Evolutionary conservation across 495 filamentous ascomycete species (phyloP).

Genomic region (Evansstolkia leycettana): DNA sequence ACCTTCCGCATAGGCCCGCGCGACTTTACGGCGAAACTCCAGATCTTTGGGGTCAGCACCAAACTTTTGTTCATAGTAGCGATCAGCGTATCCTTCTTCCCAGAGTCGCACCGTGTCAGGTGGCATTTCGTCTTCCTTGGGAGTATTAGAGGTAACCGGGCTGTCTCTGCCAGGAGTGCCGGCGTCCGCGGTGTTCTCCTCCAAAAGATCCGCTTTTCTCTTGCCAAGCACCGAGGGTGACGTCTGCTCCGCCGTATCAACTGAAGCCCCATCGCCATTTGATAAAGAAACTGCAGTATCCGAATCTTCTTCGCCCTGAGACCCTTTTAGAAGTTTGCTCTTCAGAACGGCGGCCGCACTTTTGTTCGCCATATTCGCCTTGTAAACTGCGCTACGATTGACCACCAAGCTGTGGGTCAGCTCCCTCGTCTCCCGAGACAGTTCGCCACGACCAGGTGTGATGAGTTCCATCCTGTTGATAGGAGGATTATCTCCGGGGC

Average conservation of each 20-base stretch:
- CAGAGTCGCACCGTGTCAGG: slow-evolving; percentile 80
- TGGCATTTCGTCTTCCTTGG: slow-evolving; percentile 44
- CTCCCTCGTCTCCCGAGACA: slow-evolving; percentile 46
- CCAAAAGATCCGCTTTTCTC: slow-evolving; percentile 48
- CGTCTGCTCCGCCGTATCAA: slow-evolving; percentile 14
- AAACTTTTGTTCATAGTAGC: slow-evolving; percentile 98
- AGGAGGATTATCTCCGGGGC: slow-evolving; percentile 15
- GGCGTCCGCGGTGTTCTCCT: slow-evolving; percentile 43
- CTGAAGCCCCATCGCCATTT: slow-evolving; percentile 9
- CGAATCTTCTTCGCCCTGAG: slow-evolving; percentile 9
- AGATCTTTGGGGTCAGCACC: slow-evolving; percentile 67
- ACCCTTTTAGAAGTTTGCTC: slow-evolving; percentile 53
- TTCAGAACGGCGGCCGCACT: slow-evolving; percentile 87
- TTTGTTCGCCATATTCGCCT: slow-evolving; percentile 81
- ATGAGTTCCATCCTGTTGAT: slow-evolving; percentile 43
- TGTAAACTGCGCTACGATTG: slow-evolving; percentile 61
- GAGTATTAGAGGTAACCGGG: slow-evolving; percentile 24
- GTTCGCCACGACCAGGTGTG: slow-evolving; percentile 41
- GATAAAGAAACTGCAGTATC: slow-evolving; percentile 9
- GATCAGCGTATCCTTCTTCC: slow-evolving; percentile 88
- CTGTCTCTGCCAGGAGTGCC: slow-evolving; percentile 47
- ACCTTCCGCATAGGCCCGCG: slow-evolving; percentile 86
- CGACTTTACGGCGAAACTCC: slow-evolving; percentile 85
- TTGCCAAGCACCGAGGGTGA: slow-evolving; percentile 44
- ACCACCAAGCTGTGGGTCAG: slow-evolving; percentile 82